Percentiles rank a stretch among this genome's conserved stretches.
Conservation (phyloP, 257 asterid genomes). For the Ilex asprella region DNA sequence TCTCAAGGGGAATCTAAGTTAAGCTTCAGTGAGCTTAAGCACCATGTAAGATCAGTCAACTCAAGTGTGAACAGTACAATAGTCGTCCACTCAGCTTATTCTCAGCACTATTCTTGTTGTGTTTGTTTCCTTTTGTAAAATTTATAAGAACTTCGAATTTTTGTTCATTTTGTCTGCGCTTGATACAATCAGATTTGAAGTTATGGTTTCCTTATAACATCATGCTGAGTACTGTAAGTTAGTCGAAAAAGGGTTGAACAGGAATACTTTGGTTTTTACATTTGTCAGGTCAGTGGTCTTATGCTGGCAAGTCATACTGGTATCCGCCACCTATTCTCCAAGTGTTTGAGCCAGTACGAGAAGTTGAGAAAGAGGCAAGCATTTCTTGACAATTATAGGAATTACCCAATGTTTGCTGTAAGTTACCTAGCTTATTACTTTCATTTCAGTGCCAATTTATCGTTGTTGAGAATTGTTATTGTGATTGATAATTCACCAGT, state of each 20-base stretch:
- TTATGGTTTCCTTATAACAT: not conserved
- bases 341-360: constrained; percentile 95
- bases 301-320: constrained; percentile 99
- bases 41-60: no score
- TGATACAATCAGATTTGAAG: no score
- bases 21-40: no score
- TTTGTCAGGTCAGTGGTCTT: constrained; percentile 85
- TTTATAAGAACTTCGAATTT: no score
- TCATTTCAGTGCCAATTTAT: not conserved
- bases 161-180: no score
- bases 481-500: no score
- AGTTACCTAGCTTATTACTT: constrained; percentile 21
- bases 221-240: constrained; percentile 6
- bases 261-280: constrained; percentile 7
- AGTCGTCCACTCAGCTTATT: no score
- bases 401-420: constrained; percentile 94
- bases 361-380: constrained; percentile 98
- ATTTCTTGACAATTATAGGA: constrained; percentile 93
- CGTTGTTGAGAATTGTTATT: no score
- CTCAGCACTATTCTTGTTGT: no score
- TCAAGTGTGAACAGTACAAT: no score
- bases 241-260: constrained; percentile 4
- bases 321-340: constrained; percentile 93
- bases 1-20: no score
- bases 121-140: not conserved